Conservation (phyloP, 306 rosid species). For the Carpinus fangiana region DNA sequence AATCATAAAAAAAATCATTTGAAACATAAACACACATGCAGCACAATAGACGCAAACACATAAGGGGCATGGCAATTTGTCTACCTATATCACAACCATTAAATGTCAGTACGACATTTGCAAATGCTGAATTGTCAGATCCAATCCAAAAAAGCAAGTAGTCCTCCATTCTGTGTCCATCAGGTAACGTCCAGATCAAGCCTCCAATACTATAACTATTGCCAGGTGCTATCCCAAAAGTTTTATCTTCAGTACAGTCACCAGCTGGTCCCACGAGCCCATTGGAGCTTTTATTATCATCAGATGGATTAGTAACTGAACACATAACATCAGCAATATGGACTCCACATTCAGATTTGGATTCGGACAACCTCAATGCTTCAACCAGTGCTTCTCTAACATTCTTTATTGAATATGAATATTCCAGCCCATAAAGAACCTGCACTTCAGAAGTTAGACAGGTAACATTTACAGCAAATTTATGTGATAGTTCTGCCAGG, state of each 20-base stretch:
- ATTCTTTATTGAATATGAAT: constrained; percentile 49
- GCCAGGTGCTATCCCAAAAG: constrained; percentile 28
- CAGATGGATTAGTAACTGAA: constrained; percentile 60
- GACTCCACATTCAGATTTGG: constrained; percentile 36
- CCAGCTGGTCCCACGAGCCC: constrained; percentile 34
- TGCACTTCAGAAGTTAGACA: constrained; percentile 32
- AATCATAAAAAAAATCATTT: not conserved
- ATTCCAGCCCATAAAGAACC: constrained; percentile 91
- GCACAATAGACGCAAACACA: not conserved
- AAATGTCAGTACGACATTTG: constrained; percentile 76
- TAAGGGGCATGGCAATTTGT: constrained; percentile 8
- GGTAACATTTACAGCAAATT: not conserved
- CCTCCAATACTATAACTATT: constrained; percentile 63
- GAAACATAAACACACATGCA: not conserved
- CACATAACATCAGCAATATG: constrained; percentile 64
- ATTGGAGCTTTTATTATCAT: constrained; percentile 34
- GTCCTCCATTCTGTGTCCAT: constrained; percentile 69
- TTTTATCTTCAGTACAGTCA: constrained; percentile 26
- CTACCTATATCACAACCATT: constrained; percentile 88
- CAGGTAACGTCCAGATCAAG: constrained; percentile 65
- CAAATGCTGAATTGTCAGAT: constrained; percentile 74
- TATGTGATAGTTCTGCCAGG: not conserved
- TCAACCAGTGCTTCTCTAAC: constrained; percentile 50
- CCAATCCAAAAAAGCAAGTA: constrained; percentile 85
- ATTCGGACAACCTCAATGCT: constrained; percentile 26